These are phyloP conservation scores for Fusarium foetens DNA, from an alignment of 2,329 filamentous ascomycete species.

Conservation along the genomic window DNA sequence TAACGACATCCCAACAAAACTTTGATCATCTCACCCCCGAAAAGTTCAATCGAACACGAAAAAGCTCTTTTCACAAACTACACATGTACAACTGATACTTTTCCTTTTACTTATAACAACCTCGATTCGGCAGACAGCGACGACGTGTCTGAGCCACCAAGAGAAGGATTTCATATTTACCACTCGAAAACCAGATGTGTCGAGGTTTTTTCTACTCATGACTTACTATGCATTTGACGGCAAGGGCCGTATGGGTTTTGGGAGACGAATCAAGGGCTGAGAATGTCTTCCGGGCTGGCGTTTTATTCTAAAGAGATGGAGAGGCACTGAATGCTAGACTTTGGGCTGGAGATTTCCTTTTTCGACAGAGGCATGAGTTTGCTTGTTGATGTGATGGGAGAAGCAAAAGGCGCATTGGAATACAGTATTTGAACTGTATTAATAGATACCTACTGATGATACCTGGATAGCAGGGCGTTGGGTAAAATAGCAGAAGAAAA, in stretches of 20 bases:
- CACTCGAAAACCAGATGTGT: slow-evolving; percentile 12
- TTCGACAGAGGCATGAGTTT: background rate
- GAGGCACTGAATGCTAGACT: slow-evolving; percentile 16
- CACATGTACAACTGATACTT: slow-evolving; percentile 5
- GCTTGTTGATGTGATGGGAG: background rate
- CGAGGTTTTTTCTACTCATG: slow-evolving; percentile 26
- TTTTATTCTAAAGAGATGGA: slow-evolving; percentile 29
- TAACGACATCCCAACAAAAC: background rate
- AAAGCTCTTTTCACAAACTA: background rate
- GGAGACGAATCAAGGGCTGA: slow-evolving; percentile 68
- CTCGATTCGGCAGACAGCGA: slow-evolving; percentile 1
- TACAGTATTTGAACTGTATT: slow-evolving; percentile 28
- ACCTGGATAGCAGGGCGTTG: slow-evolving; percentile 35
- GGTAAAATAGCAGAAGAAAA: slow-evolving; percentile 13
- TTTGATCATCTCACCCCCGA: background rate
- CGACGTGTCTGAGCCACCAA: background rate
- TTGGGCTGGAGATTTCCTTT: background rate
- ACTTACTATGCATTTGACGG: slow-evolving; percentile 43
- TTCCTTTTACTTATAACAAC: slow-evolving; percentile 14
- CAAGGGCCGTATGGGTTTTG: slow-evolving; percentile 40
- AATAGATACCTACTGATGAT: slow-evolving; percentile 35
- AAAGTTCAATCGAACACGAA: background rate
- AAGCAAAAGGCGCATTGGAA: slow-evolving; percentile 16
- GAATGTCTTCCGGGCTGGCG: slow-evolving; percentile 55
- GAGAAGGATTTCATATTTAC: background rate